These are phyloP conservation scores for Laburnicola sp. DNA, from an alignment of 2,329 filamentous ascomycete genomes.

Conservation along the genomic window DNA sequence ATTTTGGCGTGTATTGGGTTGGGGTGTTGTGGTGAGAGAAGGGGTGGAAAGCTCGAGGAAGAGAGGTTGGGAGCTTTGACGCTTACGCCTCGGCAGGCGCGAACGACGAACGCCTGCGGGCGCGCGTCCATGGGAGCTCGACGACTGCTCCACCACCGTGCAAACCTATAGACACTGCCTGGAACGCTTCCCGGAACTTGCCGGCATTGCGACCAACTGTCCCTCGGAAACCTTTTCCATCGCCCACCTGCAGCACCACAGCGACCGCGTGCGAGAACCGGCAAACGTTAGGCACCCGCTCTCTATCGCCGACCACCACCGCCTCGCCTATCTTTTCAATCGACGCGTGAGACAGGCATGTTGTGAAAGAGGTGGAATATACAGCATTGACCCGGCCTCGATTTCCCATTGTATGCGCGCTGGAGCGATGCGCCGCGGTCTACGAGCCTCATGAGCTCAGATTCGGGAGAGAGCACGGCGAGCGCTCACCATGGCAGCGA, in stretches of 20 bases:
- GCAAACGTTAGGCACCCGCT: conserved; percentile 13
- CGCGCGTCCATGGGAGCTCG: conserved; percentile 18
- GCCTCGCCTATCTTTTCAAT: conserved; percentile 16
- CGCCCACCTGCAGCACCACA: neutral
- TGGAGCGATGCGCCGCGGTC: conserved; percentile 58
- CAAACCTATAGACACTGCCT: neutral
- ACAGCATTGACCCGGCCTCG: neutral
- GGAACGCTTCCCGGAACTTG: neutral
- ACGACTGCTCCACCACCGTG: conserved; percentile 11
- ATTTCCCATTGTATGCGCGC: conserved; percentile 19
- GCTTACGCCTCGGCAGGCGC: conserved; percentile 17
- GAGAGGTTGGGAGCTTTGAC: conserved; percentile 27
- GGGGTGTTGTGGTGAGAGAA: conserved; percentile 1
- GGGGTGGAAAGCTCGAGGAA: conserved; percentile 1
- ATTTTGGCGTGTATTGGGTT: conserved; percentile 49
- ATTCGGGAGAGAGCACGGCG: conserved; percentile 63
- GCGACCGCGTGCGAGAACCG: neutral
- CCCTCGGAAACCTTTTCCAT: neutral
- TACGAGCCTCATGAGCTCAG: conserved; percentile 69
- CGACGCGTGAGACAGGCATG: conserved; percentile 11
- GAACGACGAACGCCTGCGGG: conserved; percentile 18
- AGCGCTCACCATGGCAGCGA: conserved; percentile 61
- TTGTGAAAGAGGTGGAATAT: conserved; percentile 1
- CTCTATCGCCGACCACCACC: conserved; percentile 13
- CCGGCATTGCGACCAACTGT: neutral